Percentiles rank a stretch among this genome's conserved stretches.
These are phyloP conservation scores for Kazachstania kunashirensis DNA, from an alignment of 805 yeast species.

Conservation along the genomic window DNA sequence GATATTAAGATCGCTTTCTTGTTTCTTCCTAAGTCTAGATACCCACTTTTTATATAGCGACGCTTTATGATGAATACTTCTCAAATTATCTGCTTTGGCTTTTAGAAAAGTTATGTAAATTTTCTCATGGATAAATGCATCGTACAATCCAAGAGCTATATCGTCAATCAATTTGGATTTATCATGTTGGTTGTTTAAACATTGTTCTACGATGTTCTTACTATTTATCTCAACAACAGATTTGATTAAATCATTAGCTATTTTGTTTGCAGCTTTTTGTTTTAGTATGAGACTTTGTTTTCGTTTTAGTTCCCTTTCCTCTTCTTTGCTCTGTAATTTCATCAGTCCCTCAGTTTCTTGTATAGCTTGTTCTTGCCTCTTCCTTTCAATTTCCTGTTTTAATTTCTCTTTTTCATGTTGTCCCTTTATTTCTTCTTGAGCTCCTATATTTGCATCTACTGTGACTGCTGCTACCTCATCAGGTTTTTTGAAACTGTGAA, in stretches of 20 bases:
- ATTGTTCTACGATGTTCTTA: constrained; percentile 4
- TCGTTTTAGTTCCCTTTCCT: constrained; percentile 2
- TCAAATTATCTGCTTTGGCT: constrained; percentile 36
- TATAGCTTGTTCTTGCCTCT: constrained; percentile 2
- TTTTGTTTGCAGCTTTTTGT: constrained; percentile 3
- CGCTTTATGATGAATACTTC: constrained; percentile 28
- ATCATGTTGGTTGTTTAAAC: constrained; percentile 6
- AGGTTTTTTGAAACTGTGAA: too few species aligned
- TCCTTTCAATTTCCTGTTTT: neutral
- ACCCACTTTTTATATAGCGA: constrained; percentile 29
- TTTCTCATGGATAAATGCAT: constrained; percentile 54
- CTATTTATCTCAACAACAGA: constrained; percentile 5
- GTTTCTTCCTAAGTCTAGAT: constrained; percentile 24
- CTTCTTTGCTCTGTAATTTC: constrained; percentile 6
- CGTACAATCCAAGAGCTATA: constrained; percentile 43
- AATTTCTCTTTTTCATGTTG: neutral
- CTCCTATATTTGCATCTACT: neutral
- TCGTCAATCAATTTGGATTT: constrained; percentile 23
- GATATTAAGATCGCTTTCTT: constrained; percentile 30
- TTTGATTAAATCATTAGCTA: neutral
- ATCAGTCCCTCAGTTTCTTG: constrained; percentile 6
- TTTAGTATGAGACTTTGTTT: constrained; percentile 9
- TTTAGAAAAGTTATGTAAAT: constrained; percentile 36
- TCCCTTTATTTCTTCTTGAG: neutral
- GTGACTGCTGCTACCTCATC: too few species aligned